phyloP scores from a whole-genome alignment of 192 early-diverging fungal genomes.

The Coemansia sp. region DNA sequence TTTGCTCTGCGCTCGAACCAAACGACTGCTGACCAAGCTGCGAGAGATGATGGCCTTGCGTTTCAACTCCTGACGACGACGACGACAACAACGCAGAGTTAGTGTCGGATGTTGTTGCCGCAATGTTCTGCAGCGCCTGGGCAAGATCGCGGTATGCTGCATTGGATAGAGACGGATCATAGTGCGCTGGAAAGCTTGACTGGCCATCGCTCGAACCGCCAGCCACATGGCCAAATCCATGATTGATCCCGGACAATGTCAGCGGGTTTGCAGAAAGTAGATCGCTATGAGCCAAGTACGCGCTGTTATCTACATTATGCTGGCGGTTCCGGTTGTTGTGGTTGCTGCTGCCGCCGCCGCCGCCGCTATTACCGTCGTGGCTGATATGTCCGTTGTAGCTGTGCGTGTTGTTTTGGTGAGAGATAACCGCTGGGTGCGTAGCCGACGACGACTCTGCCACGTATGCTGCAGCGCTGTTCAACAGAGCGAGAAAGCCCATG shows the following conservation, averaged over 20 bases:
- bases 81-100: conserved; percentile 14
- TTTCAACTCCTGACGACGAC: background rate
- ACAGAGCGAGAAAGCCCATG: conserved; percentile 46
- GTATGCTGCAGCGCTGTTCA: conserved; percentile 49
- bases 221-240: conserved; percentile 13
- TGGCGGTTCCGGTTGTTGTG: conserved; percentile 4
- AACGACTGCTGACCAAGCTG: conserved; percentile 9
- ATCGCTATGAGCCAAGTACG: conserved; percentile 29
- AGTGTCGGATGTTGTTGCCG: conserved; percentile 24
- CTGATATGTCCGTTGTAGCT: background rate
- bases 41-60: background rate
- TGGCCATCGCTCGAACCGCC: conserved; percentile 11
- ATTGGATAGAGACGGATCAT: conserved; percentile 25
- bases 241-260: conserved; percentile 29
- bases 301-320: conserved; percentile 8
- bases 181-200: conserved; percentile 20
- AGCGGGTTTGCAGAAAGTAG: conserved; percentile 21
- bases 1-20: background rate
- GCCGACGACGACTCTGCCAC: conserved; percentile 39
- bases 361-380: background rate
- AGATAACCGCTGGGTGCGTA: background rate
- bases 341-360: too few relatives aligned
- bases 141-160: conserved; percentile 43
- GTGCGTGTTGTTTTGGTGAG: background rate
- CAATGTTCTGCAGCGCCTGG: conserved; percentile 48